phyloP scores from a whole-genome alignment of 2,329 filamentous ascomycete genomes.

The Colletotrichum spaethianum region DNA sequence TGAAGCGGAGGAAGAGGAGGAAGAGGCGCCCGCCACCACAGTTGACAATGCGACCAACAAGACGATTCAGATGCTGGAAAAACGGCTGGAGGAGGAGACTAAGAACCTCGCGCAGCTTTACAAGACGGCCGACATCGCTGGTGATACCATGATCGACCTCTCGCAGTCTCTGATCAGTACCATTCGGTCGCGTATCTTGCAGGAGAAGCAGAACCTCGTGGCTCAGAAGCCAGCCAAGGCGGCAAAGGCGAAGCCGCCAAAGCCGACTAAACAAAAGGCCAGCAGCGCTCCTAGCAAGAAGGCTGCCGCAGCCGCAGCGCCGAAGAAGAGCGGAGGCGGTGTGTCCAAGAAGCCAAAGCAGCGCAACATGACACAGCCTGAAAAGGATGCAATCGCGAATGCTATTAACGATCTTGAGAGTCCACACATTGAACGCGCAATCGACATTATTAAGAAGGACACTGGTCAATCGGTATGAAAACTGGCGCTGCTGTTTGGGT shows the following conservation, averaged over 20 bases:
- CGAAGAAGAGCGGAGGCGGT: conserved; percentile 59
- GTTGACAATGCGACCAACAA: conserved; percentile 52
- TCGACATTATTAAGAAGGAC: conserved; percentile 91
- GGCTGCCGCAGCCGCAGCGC: conserved; percentile 50
- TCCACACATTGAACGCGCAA: conserved; percentile 82
- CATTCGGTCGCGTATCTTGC: conserved; percentile 80
- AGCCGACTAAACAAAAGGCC: conserved; percentile 66
- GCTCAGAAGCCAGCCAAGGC: conserved; percentile 71
- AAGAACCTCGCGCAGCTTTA: conserved; percentile 69
- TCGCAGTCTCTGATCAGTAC: conserved; percentile 74
- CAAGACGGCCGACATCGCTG: conserved; percentile 64
- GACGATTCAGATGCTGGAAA: conserved; percentile 67
- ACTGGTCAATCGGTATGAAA: conserved; percentile 78
- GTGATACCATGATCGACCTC: conserved; percentile 67
- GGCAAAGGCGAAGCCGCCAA: conserved; percentile 65
- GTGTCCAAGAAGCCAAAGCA: conserved; percentile 62
- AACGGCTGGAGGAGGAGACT: conserved; percentile 69
- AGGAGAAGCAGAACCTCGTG: conserved; percentile 77
- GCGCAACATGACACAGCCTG: conserved; percentile 78
- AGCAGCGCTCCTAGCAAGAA: conserved; percentile 58
- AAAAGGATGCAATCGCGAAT: conserved; percentile 93
- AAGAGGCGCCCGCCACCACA: conserved; percentile 73
- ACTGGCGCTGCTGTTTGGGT: conserved; percentile 50
- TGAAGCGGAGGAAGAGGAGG: conserved; percentile 80
- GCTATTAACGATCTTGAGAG: conserved; percentile 87